Evolutionary conservation across 257 asterid species (phyloP).

Genomic region (Solanum pinnatisectum): DNA sequence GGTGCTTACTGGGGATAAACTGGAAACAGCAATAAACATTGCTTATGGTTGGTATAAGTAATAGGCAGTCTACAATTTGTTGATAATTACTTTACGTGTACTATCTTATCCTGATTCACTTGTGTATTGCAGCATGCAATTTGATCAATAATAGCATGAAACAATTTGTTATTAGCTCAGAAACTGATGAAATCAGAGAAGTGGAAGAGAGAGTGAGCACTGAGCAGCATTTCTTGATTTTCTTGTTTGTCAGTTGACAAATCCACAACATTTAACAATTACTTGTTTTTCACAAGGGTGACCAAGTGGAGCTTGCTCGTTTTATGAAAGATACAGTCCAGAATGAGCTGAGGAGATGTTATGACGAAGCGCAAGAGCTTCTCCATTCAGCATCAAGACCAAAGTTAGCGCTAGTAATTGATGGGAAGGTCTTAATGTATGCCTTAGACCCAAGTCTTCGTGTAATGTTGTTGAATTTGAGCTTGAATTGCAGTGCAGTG

Average conservation of each 20-base stretch:
- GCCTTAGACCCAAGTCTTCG: constrained; percentile 96
- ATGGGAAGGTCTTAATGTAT: constrained; percentile 98
- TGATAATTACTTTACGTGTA: neutral
- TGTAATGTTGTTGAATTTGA: constrained; percentile 76
- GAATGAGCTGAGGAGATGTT: constrained; percentile 59
- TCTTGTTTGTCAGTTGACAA: constrained; percentile 1
- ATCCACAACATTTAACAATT: neutral
- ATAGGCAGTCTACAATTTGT: constrained; percentile 8
- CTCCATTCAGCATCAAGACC: constrained; percentile 49
- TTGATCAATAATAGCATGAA: constrained; percentile 86
- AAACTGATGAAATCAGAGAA: constrained; percentile 91
- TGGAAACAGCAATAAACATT: constrained; percentile 98
- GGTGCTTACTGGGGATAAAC: constrained; percentile 99
- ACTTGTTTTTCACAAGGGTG: constrained; percentile 51
- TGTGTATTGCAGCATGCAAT: constrained; percentile 73
- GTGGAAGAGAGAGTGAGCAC: constrained; percentile 75
- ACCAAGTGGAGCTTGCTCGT: constrained; percentile 96
- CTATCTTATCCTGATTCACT: constrained; percentile 8
- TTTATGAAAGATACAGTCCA: constrained; percentile 75
- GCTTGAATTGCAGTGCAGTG: constrained; percentile 95
- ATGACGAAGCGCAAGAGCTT: constrained; percentile 66
- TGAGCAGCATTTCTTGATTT: constrained; percentile 20
- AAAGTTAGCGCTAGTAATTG: constrained; percentile 85
- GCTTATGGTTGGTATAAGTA: constrained; percentile 60
- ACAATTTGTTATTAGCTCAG: constrained; percentile 90